phyloP scores from a whole-genome alignment of 2,329 filamentous ascomycete genomes.

The Xylariaceae sp. region DNA sequence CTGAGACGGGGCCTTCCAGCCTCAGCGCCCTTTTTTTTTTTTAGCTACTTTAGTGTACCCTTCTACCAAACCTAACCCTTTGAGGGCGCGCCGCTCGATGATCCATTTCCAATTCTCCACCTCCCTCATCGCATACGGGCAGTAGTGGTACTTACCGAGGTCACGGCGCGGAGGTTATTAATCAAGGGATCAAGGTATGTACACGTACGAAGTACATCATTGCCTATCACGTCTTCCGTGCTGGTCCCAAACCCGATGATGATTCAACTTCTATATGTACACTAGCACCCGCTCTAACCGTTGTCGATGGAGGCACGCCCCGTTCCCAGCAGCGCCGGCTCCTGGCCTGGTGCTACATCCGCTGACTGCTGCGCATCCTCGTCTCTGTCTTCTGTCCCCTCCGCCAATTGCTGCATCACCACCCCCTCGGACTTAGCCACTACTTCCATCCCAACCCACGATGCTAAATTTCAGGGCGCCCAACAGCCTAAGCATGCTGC shows the following conservation, averaged over 20 bases:
- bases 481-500: slow-evolving; percentile 24
- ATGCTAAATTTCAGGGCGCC: slow-evolving; percentile 27
- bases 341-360: slow-evolving; percentile 16
- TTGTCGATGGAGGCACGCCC: slow-evolving; percentile 26
- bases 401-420: slow-evolving; percentile 1
- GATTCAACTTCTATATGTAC: neutral
- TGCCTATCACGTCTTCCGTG: too few species aligned
- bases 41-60: neutral
- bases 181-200: too few species aligned
- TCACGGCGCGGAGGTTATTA: neutral
- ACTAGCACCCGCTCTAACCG: neutral
- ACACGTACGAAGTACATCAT: neutral
- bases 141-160: neutral
- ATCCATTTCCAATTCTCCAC: slow-evolving; percentile 1
- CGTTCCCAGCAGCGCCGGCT: slow-evolving; percentile 18
- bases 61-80: neutral
- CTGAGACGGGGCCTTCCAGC: neutral
- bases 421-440: slow-evolving; percentile 23
- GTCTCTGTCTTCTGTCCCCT: slow-evolving; percentile 12
- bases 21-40: neutral
- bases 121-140: neutral
- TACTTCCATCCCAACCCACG: slow-evolving; percentile 16
- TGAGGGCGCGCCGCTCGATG: neutral
- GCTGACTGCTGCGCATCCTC: slow-evolving; percentile 19
- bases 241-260: slow-evolving; percentile 24